Base-by-base conservation (phyloP, 305 asterid species). In the Fraxinus dipetala region DNA sequence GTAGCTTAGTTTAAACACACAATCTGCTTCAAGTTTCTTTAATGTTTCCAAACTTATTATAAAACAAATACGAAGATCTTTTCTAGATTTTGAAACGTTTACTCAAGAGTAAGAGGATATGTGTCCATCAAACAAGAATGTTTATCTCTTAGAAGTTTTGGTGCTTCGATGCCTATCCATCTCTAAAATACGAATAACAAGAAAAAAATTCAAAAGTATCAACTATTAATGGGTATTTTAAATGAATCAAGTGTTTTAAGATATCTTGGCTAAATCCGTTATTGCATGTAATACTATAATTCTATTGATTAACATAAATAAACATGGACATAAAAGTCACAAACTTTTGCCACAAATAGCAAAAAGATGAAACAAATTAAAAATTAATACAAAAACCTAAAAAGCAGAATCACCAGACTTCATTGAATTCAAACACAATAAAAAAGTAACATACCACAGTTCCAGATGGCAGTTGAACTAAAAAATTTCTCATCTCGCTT, bases 401-500 rank as follows among this genome's bases (percentile, higher is more conserved):
- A 76, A 81, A 1, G 54, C 36, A 18, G 26, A 78, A 63, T 22
- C 32, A 22, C 18, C 63, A 40, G 22, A 56, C 80, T 82, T 31
- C 48, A 76, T 56, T 11, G 4, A 82, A 51, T 51, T 72, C 75
- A 67, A 72, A 30, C 75, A 76, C 78, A 70, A 7, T 35, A 78
- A 84, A 56, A n/a, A 14, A 13, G 79, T 48, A 77, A 77, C 92
- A 75, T 93, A 96, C 92, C 92, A 30, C 92, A 89, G 78, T 86
- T 85, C 92, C 92, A 89, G 74, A 81, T 87, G n/a, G 91, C 83
- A 80, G 85, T 86, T 75, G 91, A 89, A 54, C 86, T 87, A 26
- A 89, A 89, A 83, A 87, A 89, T 20, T 89, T 81, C 83, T 89
- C 92, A 18, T 89, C 92, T 36, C 92, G 87, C 85, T 89, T 89